phyloP scores from a whole-genome alignment of 139 green algal species.

The Eudorina sp. region DNA sequence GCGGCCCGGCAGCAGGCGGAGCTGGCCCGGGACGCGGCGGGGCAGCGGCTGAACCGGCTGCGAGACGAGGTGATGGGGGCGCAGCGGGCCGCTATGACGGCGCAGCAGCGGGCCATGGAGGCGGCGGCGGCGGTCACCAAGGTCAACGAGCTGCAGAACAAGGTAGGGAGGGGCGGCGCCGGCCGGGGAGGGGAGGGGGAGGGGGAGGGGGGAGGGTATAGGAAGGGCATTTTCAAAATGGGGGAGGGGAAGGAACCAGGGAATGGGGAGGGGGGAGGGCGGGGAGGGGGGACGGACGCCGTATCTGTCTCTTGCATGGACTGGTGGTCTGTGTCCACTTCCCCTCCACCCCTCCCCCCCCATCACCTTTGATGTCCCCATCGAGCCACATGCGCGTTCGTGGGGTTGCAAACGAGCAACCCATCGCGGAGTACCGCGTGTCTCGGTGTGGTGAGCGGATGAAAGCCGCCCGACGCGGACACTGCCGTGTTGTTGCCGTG shows the following conservation, averaged over 20 bases:
- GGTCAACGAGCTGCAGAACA: constrained; percentile 45
- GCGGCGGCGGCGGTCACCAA: constrained; percentile 1
- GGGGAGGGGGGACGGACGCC: no score
- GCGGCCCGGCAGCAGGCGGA: constrained; percentile 36
- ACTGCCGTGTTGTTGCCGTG: background rate
- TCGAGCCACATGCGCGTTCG: no score
- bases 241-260: background rate
- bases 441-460: background rate
- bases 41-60: background rate
- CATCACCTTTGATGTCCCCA: no score
- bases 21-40: constrained; percentile 17
- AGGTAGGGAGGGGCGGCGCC: background rate
- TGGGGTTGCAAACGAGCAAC: no score
- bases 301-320: no score
- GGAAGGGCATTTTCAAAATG: background rate
- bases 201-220: background rate
- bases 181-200: background rate
- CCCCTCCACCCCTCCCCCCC: no score
- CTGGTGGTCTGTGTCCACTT: no score
- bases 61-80: constrained; percentile 23
- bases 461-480: background rate
- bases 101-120: constrained; percentile 43
- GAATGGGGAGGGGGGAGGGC: background rate
- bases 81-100: constrained; percentile 25
- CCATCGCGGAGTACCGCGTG: no score